Conservation (phyloP, 2,329 filamentous ascomycete genomes). For the Aspergillus calidoustus region DNA sequence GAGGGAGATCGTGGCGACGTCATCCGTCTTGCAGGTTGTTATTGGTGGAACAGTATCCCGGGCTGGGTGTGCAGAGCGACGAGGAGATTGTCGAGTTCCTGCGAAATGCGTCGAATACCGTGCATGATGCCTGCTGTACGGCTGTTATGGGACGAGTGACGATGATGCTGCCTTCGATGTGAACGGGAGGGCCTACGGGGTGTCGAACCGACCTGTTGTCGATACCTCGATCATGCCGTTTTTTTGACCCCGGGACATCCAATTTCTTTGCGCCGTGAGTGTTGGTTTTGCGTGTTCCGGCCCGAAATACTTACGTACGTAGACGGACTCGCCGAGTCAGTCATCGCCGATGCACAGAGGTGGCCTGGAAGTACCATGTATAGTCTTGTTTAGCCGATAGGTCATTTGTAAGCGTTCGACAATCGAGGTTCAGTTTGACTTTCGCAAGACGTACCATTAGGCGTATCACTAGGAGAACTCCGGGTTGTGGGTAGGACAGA, state of each 20-base stretch:
- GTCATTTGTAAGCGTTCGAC: neutral
- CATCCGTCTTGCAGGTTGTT: constrained; percentile 35
- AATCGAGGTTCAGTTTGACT: neutral
- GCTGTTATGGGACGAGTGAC: too few relatives aligned
- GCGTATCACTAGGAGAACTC: neutral
- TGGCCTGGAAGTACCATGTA: neutral
- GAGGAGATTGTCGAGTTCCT: constrained; percentile 42
- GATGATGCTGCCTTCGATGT: too few relatives aligned
- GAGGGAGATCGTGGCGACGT: constrained; percentile 41
- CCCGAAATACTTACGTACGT: neutral
- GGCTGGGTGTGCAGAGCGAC: constrained; percentile 46
- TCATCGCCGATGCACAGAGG: neutral
- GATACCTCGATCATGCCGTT: too few relatives aligned
- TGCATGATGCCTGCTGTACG: too few relatives aligned
- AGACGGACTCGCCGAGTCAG: neutral
- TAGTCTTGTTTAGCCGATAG: neutral
- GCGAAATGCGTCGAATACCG: too few relatives aligned
- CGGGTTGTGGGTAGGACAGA: neutral
- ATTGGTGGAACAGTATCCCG: constrained; percentile 47
- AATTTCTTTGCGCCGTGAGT: neutral
- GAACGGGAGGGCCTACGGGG: too few relatives aligned
- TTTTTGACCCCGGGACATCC: too few relatives aligned
- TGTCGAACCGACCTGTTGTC: too few relatives aligned
- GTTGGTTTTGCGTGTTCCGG: neutral
- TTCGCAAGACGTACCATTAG: neutral